Evolutionary conservation across 2,329 filamentous ascomycete genomes (phyloP), one percentile per base, ranked within the genome.

Genomic region (Fusarium luffae): DNA sequence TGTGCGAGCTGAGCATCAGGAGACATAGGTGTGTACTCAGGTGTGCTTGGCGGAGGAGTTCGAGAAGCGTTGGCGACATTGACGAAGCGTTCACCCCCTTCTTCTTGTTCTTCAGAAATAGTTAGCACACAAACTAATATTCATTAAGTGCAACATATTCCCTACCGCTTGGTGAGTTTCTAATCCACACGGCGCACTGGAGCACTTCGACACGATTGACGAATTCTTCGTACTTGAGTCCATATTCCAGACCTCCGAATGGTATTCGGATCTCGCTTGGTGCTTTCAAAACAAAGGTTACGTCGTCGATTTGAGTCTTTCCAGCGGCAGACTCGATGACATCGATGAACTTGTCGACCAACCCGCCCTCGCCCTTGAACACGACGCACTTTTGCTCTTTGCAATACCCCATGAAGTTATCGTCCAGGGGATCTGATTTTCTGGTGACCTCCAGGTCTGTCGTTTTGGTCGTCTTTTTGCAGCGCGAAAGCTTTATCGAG

Each of bases 341-440:
- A 28, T 66, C 71, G 4, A 73, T 18, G n/a, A 75, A 75, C 13
- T 47, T 28, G 18, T 65, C 50, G 12, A 74, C 34, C 8, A 75
- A 54, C 7, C 69, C 61, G 10, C 41, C 21, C 19, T 75, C 68
- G 32, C 74, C 74, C 19, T 68, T 72, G 59, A 75, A 75, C 2
- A 69, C 66, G 6, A 74, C 34, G 12, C 72, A 75, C 7, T 57
- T 59, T 30, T 71, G 50, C 19, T 68, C 34, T 14, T 51, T 23
- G 27, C 44, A 58, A 51, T 66, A 75, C 4, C 70, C 72, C 66
- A 74, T 73, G 54, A 75, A 75, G 54, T 75, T 75, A 12, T 74
- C 57, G 14, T 59, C 65, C 7, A 32, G 30, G 3, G 56, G 18
- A 10, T 74, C 66, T 7, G 72, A 71, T 11, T 51, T 27, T 7